These are phyloP conservation scores for Chaetothyriales sp. DNA, from an alignment of 2,329 filamentous ascomycete species.

Conservation along the genomic window DNA sequence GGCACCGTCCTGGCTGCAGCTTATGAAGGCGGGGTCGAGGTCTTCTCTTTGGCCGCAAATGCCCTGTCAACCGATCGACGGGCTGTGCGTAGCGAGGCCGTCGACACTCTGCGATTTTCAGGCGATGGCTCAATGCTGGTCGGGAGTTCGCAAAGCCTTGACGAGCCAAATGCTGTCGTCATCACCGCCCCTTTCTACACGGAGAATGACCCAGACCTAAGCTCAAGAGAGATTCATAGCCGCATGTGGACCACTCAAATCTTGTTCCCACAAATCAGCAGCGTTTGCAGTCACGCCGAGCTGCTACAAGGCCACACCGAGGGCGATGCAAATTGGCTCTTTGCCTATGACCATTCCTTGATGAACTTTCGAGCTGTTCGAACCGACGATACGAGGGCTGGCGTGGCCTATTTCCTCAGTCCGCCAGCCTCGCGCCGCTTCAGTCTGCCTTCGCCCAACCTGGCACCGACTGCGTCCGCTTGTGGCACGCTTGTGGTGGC, in stretches of 20 bases:
- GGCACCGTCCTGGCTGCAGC: slow-evolving; percentile 72
- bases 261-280: slow-evolving; percentile 66
- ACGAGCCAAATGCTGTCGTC: slow-evolving; percentile 57
- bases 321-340: slow-evolving; percentile 57
- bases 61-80: slow-evolving; percentile 54
- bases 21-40: slow-evolving; percentile 79
- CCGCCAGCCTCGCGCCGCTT: slow-evolving; percentile 37
- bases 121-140: slow-evolving; percentile 65
- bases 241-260: slow-evolving; percentile 78
- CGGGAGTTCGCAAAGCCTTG: slow-evolving; percentile 55
- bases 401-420: slow-evolving; percentile 66
- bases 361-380: slow-evolving; percentile 67
- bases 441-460: slow-evolving; percentile 52
- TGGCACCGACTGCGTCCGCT: slow-evolving; percentile 54
- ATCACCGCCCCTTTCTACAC: slow-evolving; percentile 70
- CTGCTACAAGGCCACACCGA: slow-evolving; percentile 42
- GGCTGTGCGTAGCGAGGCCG: slow-evolving; percentile 63
- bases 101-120: slow-evolving; percentile 63
- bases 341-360: slow-evolving; percentile 63
- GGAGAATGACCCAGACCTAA: slow-evolving; percentile 37
- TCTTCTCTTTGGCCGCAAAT: slow-evolving; percentile 56
- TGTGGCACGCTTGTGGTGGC: slow-evolving; percentile 59
- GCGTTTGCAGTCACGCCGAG: slow-evolving; percentile 64
- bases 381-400: slow-evolving; percentile 60
- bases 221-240: slow-evolving; percentile 47